Evolutionary conservation across 805 yeast genomes (phyloP), one percentile per base, ranked within the genome.

Genomic region (Barnettozyma wickerhamii): DNA sequence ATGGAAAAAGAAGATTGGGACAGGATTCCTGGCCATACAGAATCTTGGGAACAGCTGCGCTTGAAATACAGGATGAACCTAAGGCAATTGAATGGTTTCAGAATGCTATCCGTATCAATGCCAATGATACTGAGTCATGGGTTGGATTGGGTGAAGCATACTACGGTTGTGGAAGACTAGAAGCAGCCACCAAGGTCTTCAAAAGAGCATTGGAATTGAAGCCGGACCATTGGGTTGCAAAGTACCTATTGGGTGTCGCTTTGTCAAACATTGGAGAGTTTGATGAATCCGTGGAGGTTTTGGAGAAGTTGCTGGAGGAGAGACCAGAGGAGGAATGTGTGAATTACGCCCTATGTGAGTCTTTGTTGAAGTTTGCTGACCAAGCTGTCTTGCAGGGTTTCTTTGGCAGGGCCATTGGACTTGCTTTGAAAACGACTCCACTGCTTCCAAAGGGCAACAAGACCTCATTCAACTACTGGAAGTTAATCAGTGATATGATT

Each of bases 111-210:
- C 72, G 97, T 46, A 65, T 84, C 48, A 67, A 79, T 32, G 66
- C 83, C 0, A 48, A 55, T 39, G 97, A 93, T 60, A 58, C 75
- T 2, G 82, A 85, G 48, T 82, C 95, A 2, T 91, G 98, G 97
- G 69, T 84, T 21, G 96, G 96, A 1, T 66, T 93, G n/a, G 99
- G 99, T n/a, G 98, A 93, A 59, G 91, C 96, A 0, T 93, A 93
- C 59, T 68, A 74, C 40, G 75, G 79, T 19, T 78, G 93, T 59
- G 99, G 99, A 2, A 72, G 96, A 46, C 66, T 82, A 33, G 90
- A 86, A 41, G 95, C 98, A 3, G 87, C 96, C 0, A 69, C 75
- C 9, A 89, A 85, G 59, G 97, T 93, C 1, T 84, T 89, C 52
- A 69, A 67, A 23, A 79, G 79, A 43, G 87, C 90, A 0, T 53